Conservation (phyloP, 352 stramenopile species). For the Pythium utonaiense region DNA sequence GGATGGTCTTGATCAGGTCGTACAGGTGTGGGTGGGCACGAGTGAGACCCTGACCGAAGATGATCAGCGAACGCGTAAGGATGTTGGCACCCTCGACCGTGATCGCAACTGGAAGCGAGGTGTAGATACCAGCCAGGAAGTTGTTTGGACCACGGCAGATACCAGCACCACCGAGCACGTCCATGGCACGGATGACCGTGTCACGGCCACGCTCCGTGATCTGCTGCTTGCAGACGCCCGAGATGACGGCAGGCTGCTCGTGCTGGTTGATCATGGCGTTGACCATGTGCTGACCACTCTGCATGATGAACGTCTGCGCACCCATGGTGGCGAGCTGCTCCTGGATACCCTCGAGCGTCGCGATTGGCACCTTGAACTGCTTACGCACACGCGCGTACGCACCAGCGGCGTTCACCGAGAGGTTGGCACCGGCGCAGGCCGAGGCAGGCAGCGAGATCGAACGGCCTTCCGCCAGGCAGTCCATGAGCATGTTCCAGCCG, state of each 20-base stretch:
- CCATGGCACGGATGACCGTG: constrained; percentile 96
- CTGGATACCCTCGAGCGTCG: constrained; percentile 97
- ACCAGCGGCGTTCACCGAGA: constrained; percentile 91
- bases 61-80: constrained; percentile 96
- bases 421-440: constrained; percentile 89
- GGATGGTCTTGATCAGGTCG: constrained; percentile 96
- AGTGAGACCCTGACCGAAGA: constrained; percentile 98
- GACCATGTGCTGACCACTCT: constrained; percentile 95
- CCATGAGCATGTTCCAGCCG: constrained; percentile 99
- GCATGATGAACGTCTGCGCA: constrained; percentile 93
- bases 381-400: constrained; percentile 96
- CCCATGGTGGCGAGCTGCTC: constrained; percentile 94
- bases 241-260: constrained; percentile 97
- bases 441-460: constrained; percentile 96
- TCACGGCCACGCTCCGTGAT: constrained; percentile 95
- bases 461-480: constrained; percentile 96
- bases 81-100: constrained; percentile 98
- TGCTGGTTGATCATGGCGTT: constrained; percentile 99
- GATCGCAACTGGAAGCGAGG: constrained; percentile 95
- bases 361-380: constrained; percentile 98
- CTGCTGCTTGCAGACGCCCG: constrained; percentile 99
- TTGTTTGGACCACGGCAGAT: constrained; percentile 98
- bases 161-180: constrained; percentile 94
- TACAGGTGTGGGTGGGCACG: constrained; percentile 97
- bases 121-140: constrained; percentile 95